Evolutionary conservation across 352 stramenopile genomes (phyloP).

Genomic region (Phytopythium chamaehyphon): DNA sequence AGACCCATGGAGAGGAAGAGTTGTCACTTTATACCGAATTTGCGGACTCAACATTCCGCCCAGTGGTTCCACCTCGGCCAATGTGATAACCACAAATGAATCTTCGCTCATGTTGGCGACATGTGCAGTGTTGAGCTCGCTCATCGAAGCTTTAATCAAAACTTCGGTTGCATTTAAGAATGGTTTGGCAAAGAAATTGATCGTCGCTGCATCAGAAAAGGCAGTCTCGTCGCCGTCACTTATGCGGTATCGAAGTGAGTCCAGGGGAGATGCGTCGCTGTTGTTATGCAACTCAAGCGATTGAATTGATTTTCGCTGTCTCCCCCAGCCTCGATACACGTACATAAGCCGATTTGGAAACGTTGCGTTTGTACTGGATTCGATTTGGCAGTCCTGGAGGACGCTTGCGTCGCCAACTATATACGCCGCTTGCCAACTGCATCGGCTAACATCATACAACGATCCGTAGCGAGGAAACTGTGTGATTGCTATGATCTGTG

Average conservation of each 20-base stretch:
- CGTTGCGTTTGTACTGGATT: constrained; percentile 11
- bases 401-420: background rate
- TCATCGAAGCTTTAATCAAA: background rate
- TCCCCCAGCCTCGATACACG: constrained; percentile 32
- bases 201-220: constrained; percentile 17
- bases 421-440: constrained; percentile 7
- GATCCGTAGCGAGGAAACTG: constrained; percentile 45
- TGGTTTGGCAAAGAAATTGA: constrained; percentile 26
- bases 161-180: background rate
- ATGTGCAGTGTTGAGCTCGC: constrained; percentile 10
- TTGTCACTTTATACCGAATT: constrained; percentile 28
- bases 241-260: constrained; percentile 53
- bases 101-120: constrained; percentile 51
- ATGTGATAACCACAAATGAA: constrained; percentile 25
- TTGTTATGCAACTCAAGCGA: background rate
- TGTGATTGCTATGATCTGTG: constrained; percentile 35
- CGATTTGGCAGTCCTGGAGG: constrained; percentile 28
- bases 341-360: constrained; percentile 57
- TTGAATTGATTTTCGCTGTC: constrained; percentile 4
- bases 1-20: constrained; percentile 32
- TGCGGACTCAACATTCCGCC: constrained; percentile 21
- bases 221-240: constrained; percentile 29
- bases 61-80: constrained; percentile 40
- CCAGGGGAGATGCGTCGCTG: constrained; percentile 13
- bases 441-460: constrained; percentile 33